phyloP scores from a whole-genome alignment of 2,329 filamentous ascomycete genomes.

The Aureobasidium leucospermi region DNA sequence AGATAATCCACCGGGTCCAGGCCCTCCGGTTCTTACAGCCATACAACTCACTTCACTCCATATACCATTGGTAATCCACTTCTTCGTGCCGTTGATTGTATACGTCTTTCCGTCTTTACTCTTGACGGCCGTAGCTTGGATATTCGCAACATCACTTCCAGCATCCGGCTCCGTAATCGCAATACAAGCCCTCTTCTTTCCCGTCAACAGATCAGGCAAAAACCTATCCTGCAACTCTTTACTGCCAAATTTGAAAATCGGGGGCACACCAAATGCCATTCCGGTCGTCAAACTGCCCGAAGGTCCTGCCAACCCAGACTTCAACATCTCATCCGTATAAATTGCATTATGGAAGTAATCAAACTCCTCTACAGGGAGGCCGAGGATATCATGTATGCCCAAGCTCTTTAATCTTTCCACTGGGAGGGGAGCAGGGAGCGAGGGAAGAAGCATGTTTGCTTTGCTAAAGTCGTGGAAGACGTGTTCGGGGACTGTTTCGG shows the following conservation, averaged over 20 bases:
- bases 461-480: slow-evolving; percentile 59
- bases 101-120: slow-evolving; percentile 58
- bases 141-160: slow-evolving; percentile 66
- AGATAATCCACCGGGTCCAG: slow-evolving; percentile 55
- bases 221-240: slow-evolving; percentile 56
- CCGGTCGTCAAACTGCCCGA: slow-evolving; percentile 60
- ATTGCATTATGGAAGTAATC: slow-evolving; percentile 65
- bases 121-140: slow-evolving; percentile 59
- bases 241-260: slow-evolving; percentile 62
- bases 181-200: slow-evolving; percentile 62
- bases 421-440: slow-evolving; percentile 61
- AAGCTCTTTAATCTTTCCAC: slow-evolving; percentile 59
- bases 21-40: slow-evolving; percentile 66
- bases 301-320: slow-evolving; percentile 59
- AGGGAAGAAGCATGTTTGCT: slow-evolving; percentile 63
- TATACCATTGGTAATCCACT: slow-evolving; percentile 72
- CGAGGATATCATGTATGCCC: slow-evolving; percentile 59
- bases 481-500: slow-evolving; percentile 54
- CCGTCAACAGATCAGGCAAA: slow-evolving; percentile 60
- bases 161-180: slow-evolving; percentile 73
- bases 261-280: slow-evolving; percentile 65
- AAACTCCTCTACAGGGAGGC: slow-evolving; percentile 63
- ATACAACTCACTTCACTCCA: slow-evolving; percentile 62
- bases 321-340: slow-evolving; percentile 63
- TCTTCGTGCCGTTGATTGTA: slow-evolving; percentile 68